Evolutionary conservation across 768 basidiomycete genomes (phyloP).

Genomic region (Lentinula sp.): DNA sequence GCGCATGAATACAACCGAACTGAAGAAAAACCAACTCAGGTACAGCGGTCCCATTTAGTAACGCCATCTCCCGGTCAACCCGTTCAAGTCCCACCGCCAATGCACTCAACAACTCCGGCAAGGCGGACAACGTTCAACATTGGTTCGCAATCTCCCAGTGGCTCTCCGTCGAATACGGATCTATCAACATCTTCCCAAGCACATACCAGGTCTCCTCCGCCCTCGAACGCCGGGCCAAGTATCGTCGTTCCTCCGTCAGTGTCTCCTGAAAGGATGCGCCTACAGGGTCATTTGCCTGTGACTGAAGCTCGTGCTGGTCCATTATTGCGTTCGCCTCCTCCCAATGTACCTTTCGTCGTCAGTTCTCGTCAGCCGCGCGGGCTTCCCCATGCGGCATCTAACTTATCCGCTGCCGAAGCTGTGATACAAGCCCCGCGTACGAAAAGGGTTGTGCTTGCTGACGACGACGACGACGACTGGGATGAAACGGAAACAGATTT

Average conservation of each 20-base stretch:
- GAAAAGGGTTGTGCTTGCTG: conserved; percentile 34
- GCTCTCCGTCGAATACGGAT: conserved; percentile 14
- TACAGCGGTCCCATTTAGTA: neutral
- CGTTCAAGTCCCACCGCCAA: conserved; percentile 7
- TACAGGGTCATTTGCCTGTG: neutral
- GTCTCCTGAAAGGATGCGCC: neutral
- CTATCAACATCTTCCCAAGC: conserved; percentile 4
- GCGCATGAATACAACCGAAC: neutral
- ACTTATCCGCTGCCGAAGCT: conserved; percentile 1
- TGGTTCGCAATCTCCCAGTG: conserved; percentile 54
- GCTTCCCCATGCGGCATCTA: conserved; percentile 4
- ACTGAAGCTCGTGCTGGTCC: neutral
- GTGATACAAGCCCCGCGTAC: conserved; percentile 20
- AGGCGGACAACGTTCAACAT: conserved; percentile 44
- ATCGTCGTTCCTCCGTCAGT: neutral
- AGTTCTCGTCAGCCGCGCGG: conserved; percentile 2
- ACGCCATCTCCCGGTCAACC: conserved; percentile 3
- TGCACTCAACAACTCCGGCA: conserved; percentile 2
- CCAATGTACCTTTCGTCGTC: neutral
- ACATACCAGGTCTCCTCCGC: neutral
- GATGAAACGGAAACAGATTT: conserved; percentile 35
- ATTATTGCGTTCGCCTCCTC: neutral
- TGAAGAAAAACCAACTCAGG: conserved; percentile 2
- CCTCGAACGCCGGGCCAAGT: neutral
- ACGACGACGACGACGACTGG: conserved; percentile 50